phyloP scores from a whole-genome alignment of 1,139 yeast genomes.

The Suhomyces atakaporum region DNA sequence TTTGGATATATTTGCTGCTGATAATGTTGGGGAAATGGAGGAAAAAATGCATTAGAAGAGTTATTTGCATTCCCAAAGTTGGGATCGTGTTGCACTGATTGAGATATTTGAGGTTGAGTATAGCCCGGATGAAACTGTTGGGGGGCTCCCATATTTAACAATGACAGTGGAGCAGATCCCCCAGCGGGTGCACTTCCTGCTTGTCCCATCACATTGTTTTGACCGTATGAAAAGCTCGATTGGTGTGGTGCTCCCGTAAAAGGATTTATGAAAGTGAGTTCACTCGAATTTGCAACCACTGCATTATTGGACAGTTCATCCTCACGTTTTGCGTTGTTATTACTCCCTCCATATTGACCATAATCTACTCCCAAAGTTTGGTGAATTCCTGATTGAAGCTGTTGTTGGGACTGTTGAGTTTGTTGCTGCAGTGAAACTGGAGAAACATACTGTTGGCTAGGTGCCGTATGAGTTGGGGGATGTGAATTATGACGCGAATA shows the following conservation, averaged over 20 bases:
- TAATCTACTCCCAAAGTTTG: constrained; percentile 8
- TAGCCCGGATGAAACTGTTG: constrained; percentile 16
- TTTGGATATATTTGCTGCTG: constrained; percentile 12
- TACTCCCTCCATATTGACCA: constrained; percentile 4
- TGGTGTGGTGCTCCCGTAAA: constrained; percentile 17
- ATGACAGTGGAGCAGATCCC: constrained; percentile 8
- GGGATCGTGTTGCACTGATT: constrained; percentile 10
- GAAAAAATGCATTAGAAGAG: constrained; percentile 5
- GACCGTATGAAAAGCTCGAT: constrained; percentile 11
- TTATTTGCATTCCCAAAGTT: background rate
- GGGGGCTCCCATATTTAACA: constrained; percentile 14
- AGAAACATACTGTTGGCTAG: constrained; percentile 14
- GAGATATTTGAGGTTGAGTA: constrained; percentile 10
- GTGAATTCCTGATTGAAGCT: background rate
- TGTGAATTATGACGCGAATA: constrained; percentile 17
- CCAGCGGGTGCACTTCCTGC: constrained; percentile 1
- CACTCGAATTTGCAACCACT: constrained; percentile 8
- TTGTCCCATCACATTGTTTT: constrained; percentile 1
- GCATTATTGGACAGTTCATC: constrained; percentile 6
- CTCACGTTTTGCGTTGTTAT: constrained; percentile 8
- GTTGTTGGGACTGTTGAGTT: constrained; percentile 3
- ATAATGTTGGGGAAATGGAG: constrained; percentile 14
- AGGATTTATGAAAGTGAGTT: constrained; percentile 16
- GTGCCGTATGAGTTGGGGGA: constrained; percentile 15
- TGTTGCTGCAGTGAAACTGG: constrained; percentile 14